A percentile compares a stretch with the other conserved stretches of the same genome.
These are phyloP conservation scores for Beauveria australis DNA, from an alignment of 2,329 filamentous ascomycete species.

Conservation along the genomic window DNA sequence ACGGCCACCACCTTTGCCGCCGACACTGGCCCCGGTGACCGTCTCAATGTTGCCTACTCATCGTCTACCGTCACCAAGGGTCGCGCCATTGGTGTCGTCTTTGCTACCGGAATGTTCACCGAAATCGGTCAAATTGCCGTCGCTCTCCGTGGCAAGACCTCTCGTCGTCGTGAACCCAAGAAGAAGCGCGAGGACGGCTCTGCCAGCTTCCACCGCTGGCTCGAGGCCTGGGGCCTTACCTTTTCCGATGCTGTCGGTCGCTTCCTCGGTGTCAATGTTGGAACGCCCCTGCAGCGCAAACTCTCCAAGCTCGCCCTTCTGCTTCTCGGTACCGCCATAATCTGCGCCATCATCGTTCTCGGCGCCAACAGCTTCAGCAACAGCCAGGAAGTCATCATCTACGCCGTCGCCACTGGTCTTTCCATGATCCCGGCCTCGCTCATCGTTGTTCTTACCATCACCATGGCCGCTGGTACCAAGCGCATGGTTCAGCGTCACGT, in stretches of 20 bases:
- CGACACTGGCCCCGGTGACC: conserved; percentile 44
- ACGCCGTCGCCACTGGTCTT: conserved; percentile 37
- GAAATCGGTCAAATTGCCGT: conserved; percentile 55
- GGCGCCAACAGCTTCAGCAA: conserved; percentile 32
- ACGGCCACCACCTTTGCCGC: conserved; percentile 31
- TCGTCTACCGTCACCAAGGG: conserved; percentile 56
- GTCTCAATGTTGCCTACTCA: conserved; percentile 55
- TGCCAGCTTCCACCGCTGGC: conserved; percentile 22
- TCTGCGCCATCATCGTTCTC: conserved; percentile 38
- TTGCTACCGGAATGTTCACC: conserved; percentile 53
- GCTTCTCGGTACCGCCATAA: conserved; percentile 52
- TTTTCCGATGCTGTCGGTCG: conserved; percentile 28
- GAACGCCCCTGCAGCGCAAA: conserved; percentile 62
- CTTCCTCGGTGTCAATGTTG: conserved; percentile 44
- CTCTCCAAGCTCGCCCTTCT: conserved; percentile 61
- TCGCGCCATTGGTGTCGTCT: conserved; percentile 50
- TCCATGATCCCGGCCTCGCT: conserved; percentile 45
- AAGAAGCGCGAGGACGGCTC: conserved; percentile 37
- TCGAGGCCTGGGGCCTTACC: conserved; percentile 30
- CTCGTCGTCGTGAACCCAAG: conserved; percentile 29
- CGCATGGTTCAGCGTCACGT: conserved; percentile 45
- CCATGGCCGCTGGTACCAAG: conserved; percentile 48
- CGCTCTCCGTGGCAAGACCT: conserved; percentile 30
- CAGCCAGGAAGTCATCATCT: conserved; percentile 33
- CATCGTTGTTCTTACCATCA: conserved; percentile 47